Conservation (phyloP, 768 basidiomycete genomes). For the Hygrocybe coccinea region DNA sequence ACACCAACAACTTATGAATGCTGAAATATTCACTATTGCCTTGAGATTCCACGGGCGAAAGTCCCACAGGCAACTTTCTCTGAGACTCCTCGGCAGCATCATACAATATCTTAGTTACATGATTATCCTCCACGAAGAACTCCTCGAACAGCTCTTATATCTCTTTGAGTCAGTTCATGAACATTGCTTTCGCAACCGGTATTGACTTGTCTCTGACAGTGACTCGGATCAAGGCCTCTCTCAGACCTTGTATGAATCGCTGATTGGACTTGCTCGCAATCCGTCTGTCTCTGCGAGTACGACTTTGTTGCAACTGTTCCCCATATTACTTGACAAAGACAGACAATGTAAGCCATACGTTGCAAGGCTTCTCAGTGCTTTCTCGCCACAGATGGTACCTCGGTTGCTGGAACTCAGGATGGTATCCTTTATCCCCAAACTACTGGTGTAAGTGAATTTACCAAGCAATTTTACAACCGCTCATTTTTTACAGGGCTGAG, state of each 20-base stretch:
- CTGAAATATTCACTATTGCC: constrained; percentile 12
- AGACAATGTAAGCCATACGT: constrained; percentile 12
- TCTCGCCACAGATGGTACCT: constrained; percentile 14
- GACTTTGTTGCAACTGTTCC: constrained; percentile 11
- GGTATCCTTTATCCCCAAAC: constrained; percentile 13
- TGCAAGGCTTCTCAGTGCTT: constrained; percentile 11
- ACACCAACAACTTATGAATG: constrained; percentile 13
- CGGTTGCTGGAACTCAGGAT: constrained; percentile 6
- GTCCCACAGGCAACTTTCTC: constrained; percentile 10
- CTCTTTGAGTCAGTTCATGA: constrained; percentile 16
- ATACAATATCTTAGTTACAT: constrained; percentile 12
- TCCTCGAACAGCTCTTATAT: constrained; percentile 10
- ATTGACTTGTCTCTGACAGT: constrained; percentile 8
- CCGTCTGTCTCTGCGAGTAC: not conserved
- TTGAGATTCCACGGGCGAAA: constrained; percentile 7
- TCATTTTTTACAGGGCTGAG: constrained; percentile 3
- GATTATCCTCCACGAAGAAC: constrained; percentile 12
- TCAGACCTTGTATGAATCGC: constrained; percentile 11
- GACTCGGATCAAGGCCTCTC: constrained; percentile 16
- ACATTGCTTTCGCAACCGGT: not conserved
- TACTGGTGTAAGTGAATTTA: constrained; percentile 10
- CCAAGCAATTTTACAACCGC: not conserved
- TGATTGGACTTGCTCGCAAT: constrained; percentile 10
- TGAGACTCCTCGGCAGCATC: constrained; percentile 14
- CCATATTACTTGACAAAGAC: constrained; percentile 9